phyloP scores from a whole-genome alignment of 2,329 filamentous ascomycete genomes.

The Colletotrichum kahawae region DNA sequence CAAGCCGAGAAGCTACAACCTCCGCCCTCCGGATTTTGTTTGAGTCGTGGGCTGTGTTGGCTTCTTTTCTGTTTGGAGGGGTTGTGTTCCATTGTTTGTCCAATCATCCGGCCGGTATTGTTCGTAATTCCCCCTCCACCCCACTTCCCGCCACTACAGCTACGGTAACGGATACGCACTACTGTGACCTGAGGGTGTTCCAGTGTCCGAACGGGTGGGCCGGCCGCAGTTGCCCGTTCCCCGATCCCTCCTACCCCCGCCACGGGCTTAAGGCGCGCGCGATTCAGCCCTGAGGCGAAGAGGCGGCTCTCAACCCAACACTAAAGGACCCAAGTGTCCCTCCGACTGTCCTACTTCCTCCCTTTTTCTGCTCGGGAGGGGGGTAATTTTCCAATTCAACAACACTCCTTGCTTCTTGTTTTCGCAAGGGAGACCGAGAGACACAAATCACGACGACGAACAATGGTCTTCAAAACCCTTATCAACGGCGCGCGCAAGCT shows the following conservation, averaged over 20 bases:
- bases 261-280: neutral
- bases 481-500: conserved; percentile 42
- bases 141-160: conserved; percentile 11
- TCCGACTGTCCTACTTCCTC: neutral
- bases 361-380: neutral
- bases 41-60: neutral
- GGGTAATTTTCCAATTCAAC: neutral
- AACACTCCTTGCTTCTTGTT: neutral
- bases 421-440: neutral
- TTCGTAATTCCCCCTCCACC: neutral
- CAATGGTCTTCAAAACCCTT: conserved; percentile 46
- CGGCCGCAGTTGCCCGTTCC: neutral
- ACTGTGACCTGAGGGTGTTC: neutral
- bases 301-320: neutral
- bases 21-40: neutral
- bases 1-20: neutral
- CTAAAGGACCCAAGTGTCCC: neutral
- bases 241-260: neutral
- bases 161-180: neutral
- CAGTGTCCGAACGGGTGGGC: conserved; percentile 11
- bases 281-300: neutral
- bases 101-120: neutral
- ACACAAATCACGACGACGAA: conserved; percentile 29
- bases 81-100: neutral
- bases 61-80: neutral